Evolutionary conservation across 768 basidiomycete species (phyloP).

Genomic region (Russula ochroleuca): DNA sequence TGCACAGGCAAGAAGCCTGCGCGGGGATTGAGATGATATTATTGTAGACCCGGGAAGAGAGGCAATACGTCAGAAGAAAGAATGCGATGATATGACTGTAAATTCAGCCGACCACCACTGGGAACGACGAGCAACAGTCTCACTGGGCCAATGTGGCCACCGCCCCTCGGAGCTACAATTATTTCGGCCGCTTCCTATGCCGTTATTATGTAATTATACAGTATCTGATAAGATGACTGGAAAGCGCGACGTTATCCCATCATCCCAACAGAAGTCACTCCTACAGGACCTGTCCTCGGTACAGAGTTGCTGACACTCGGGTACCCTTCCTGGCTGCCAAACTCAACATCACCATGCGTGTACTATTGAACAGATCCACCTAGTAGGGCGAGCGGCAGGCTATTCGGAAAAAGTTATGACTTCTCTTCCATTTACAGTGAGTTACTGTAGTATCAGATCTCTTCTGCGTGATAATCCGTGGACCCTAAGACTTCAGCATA

Average conservation of each 20-base stretch:
- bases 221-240: not conserved
- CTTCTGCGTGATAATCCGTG: not conserved
- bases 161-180: conserved; percentile 27
- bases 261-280: no score
- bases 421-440: not conserved
- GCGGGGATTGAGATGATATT: not conserved
- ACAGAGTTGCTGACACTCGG: no score
- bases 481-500: not conserved
- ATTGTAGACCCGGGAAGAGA: not conserved
- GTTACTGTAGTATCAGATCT: not conserved
- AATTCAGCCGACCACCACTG: not conserved
- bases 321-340: no score
- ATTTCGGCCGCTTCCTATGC: conserved; percentile 12
- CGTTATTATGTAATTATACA: conserved; percentile 13
- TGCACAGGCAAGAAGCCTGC: not conserved
- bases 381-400: not conserved
- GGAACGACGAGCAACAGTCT: conserved; percentile 8
- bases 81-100: not conserved
- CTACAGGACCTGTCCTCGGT: no score
- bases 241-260: no score
- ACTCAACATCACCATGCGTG: no score
- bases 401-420: not conserved
- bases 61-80: not conserved
- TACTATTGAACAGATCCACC: not conserved
- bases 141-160: not conserved